phyloP scores from a whole-genome alignment of 2,329 filamentous ascomycete species.

The Scortechinia acanthostroma region DNA sequence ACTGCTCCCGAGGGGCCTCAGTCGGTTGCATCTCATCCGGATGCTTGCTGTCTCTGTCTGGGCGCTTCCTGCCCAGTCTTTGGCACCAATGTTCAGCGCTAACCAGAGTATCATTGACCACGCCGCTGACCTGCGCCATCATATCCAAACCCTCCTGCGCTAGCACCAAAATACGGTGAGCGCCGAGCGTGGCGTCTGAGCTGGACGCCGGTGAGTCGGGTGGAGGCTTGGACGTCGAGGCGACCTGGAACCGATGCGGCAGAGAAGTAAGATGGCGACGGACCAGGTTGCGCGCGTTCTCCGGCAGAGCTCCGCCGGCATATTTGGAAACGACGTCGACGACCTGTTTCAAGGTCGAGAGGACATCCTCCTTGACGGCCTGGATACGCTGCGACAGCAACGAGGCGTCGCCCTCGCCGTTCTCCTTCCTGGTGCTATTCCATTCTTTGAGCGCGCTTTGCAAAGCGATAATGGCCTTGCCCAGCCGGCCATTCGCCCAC shows the following conservation, averaged over 20 bases:
- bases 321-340: conserved; percentile 54
- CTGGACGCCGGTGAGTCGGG: conserved; percentile 7
- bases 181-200: conserved; percentile 24
- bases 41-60: not conserved
- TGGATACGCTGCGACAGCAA: conserved; percentile 32
- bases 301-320: conserved; percentile 52
- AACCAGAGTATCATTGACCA: conserved; percentile 52
- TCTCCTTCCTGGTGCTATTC: conserved; percentile 23
- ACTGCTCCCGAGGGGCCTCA: not conserved
- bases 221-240: conserved; percentile 27
- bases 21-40: too few species aligned
- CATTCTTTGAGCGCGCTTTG: conserved; percentile 49
- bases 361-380: conserved; percentile 33
- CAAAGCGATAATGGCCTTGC: conserved; percentile 44
- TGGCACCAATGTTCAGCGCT: conserved; percentile 56
- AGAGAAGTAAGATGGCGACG: conserved; percentile 51
- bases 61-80: conserved; percentile 33
- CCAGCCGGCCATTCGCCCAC: conserved; percentile 46
- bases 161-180: conserved; percentile 52
- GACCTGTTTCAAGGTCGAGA: conserved; percentile 47
- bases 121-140: conserved; percentile 54
- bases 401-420: conserved; percentile 19
- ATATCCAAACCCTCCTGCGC: conserved; percentile 57
- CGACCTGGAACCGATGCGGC: conserved; percentile 50
- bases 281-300: conserved; percentile 52